phyloP scores from a whole-genome alignment of 169 alveolate genomes.

The Plasmodium malariae region DNA sequence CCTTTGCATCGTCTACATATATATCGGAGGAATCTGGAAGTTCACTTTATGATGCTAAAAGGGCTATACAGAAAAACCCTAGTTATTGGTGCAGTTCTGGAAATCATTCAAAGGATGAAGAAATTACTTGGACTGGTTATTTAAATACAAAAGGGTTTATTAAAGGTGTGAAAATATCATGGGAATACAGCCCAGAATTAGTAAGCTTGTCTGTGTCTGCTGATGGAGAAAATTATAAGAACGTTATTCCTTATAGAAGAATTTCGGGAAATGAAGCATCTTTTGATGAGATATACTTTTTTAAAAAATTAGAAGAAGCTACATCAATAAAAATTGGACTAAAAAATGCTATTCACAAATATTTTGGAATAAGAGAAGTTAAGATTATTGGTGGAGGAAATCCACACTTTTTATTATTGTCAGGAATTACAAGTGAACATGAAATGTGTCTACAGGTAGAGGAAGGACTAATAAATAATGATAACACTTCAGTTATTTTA shows the following conservation, averaged over 20 bases:
- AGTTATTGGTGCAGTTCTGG: constrained; percentile 92
- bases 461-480: constrained; percentile 84
- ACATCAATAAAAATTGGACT: constrained; percentile 86
- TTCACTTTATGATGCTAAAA: constrained; percentile 75
- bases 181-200: constrained; percentile 91
- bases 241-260: constrained; percentile 87
- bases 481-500: constrained; percentile 85
- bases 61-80: constrained; percentile 90
- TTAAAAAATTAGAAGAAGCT: constrained; percentile 75
- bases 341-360: constrained; percentile 86
- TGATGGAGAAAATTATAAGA: constrained; percentile 87
- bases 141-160: constrained; percentile 85
- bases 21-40: constrained; percentile 79
- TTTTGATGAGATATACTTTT: constrained; percentile 30
- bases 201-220: constrained; percentile 84
- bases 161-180: constrained; percentile 84
- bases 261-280: constrained; percentile 83
- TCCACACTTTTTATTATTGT: constrained; percentile 89
- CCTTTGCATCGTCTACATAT: constrained; percentile 83
- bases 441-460: constrained; percentile 92
- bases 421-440: constrained; percentile 91
- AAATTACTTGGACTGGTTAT: constrained; percentile 91
- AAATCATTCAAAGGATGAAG: constrained; percentile 78
- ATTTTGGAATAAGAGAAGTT: constrained; percentile 91
- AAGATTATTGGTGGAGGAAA: constrained; percentile 91